phyloP scores from a whole-genome alignment of 2,329 filamentous ascomycete species.

The Beauveria varroae region DNA sequence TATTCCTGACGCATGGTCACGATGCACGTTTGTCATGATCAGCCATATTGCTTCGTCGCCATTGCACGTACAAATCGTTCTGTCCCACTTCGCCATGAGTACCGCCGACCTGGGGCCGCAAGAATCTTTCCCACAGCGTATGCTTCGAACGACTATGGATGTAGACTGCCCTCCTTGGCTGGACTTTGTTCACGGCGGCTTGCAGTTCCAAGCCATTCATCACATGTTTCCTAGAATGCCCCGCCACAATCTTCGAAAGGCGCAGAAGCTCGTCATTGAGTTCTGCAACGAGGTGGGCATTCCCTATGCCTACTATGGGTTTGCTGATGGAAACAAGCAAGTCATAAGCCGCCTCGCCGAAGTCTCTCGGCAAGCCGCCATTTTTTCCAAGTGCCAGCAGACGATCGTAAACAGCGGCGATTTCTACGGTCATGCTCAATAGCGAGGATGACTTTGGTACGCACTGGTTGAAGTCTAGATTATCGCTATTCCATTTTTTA shows the following conservation, averaged over 20 bases:
- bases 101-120: conserved; percentile 75
- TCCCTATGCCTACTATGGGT: conserved; percentile 79
- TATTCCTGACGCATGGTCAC: conserved; percentile 61
- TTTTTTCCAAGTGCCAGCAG: conserved; percentile 67
- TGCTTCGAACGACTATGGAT: conserved; percentile 91
- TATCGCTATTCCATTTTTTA: background rate
- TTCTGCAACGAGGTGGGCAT: conserved; percentile 79
- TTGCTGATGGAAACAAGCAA: conserved; percentile 73
- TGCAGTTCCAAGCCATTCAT: conserved; percentile 86
- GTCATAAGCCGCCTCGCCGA: conserved; percentile 72
- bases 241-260: conserved; percentile 69
- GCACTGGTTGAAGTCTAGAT: background rate
- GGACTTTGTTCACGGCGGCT: conserved; percentile 80
- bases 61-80: conserved; percentile 81
- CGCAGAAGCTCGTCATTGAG: conserved; percentile 68
- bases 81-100: conserved; percentile 91
- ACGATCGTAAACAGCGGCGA: conserved; percentile 29
- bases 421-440: conserved; percentile 7
- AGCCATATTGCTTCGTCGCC: conserved; percentile 77
- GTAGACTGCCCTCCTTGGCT: conserved; percentile 83
- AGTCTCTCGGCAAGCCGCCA: conserved; percentile 70
- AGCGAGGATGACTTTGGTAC: background rate
- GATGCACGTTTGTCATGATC: conserved; percentile 68
- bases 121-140: conserved; percentile 84
- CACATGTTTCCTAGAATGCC: conserved; percentile 80